Evolutionary conservation across 768 basidiomycete genomes (phyloP).

Genomic region (Mycena maculata): DNA sequence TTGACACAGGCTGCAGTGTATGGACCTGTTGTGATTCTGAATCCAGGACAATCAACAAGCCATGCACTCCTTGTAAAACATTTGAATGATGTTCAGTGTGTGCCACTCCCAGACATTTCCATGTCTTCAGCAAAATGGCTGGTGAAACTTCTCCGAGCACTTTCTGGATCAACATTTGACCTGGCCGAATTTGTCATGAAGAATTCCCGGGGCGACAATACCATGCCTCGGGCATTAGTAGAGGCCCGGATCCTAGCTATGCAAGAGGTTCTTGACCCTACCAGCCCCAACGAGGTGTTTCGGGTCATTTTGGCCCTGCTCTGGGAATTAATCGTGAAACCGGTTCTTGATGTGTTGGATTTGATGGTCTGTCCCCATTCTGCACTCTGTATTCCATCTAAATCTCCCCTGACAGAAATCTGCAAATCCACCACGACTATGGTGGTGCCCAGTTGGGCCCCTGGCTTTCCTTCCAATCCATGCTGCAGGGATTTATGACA

Average conservation of each 20-base stretch:
- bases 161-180: too few species aligned
- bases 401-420: not conserved
- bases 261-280: not conserved
- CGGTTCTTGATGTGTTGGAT: not conserved
- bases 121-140: too few species aligned
- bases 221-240: not conserved
- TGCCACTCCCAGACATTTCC: not conserved
- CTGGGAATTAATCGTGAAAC: not conserved
- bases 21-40: not conserved
- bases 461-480: not conserved
- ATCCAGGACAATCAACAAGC: not conserved
- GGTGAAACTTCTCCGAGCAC: too few species aligned
- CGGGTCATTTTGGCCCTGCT: not conserved
- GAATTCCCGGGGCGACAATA: too few species aligned
- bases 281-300: not conserved
- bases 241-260: not conserved
- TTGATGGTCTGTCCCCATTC: not conserved
- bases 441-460: not conserved
- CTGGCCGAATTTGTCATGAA: too few species aligned
- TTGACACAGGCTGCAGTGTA: not conserved
- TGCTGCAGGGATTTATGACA: not conserved
- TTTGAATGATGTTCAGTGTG: not conserved
- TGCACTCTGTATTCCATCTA: not conserved
- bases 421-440: not conserved
- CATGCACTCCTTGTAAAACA: not conserved